Conservation (phyloP, 129 eudicot genomes). For the Rutidosis leptorrhynchoides region DNA sequence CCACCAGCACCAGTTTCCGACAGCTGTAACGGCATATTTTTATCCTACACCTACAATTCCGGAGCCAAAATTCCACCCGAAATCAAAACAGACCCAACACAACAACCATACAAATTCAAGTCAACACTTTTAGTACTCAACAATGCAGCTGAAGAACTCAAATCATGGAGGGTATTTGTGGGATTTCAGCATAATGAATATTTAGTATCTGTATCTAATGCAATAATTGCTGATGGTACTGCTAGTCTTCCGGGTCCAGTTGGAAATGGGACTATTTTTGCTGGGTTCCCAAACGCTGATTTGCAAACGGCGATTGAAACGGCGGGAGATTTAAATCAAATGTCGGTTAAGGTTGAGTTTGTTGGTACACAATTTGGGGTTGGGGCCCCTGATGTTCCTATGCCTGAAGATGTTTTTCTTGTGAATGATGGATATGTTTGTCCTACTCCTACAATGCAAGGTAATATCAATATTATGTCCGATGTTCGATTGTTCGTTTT, state of each 20-base stretch:
- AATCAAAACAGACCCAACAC: constrained; percentile 28
- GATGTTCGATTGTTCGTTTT: not conserved
- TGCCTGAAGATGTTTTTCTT: constrained; percentile 60
- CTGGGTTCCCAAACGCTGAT: constrained; percentile 70
- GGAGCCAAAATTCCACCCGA: constrained; percentile 46
- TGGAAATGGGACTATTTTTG: constrained; percentile 64
- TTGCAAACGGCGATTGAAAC: constrained; percentile 70
- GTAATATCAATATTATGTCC: constrained; percentile 29
- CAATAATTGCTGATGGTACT: constrained; percentile 62
- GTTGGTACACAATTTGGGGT: constrained; percentile 81
- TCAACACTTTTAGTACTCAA: constrained; percentile 51
- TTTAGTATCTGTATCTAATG: constrained; percentile 63
- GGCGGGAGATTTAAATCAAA: constrained; percentile 69
- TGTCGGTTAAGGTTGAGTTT: constrained; percentile 44
- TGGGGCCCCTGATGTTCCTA: constrained; percentile 45
- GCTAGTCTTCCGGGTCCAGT: constrained; percentile 51
- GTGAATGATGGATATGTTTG: constrained; percentile 77
- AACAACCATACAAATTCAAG: constrained; percentile 63
- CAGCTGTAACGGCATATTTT: constrained; percentile 59
- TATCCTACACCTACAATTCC: constrained; percentile 41
- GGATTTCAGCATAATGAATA: constrained; percentile 70
- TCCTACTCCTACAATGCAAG: constrained; percentile 49
- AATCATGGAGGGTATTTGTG: constrained; percentile 63
- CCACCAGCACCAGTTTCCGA: constrained; percentile 51
- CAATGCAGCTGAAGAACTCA: constrained; percentile 57